These are phyloP conservation scores for Inga leiocalycina DNA, from an alignment of 306 rosid species.

Conservation along the genomic window DNA sequence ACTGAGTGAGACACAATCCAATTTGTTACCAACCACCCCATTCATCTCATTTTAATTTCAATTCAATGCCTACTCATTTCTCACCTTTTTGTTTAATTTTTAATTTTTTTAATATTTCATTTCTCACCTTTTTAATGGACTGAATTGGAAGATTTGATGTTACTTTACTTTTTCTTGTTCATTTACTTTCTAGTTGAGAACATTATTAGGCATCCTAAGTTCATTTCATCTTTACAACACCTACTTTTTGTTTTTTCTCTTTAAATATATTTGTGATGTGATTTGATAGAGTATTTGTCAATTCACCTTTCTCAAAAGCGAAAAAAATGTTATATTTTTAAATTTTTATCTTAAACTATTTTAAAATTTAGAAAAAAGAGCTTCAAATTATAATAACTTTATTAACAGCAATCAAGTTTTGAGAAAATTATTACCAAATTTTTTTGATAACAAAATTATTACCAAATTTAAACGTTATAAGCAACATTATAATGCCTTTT, in stretches of 20 bases:
- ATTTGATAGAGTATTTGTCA: not conserved
- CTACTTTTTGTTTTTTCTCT: not conserved
- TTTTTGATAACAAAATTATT: not conserved
- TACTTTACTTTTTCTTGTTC: not conserved
- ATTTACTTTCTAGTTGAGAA: slow-evolving; percentile 21
- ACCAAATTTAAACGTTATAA: not conserved
- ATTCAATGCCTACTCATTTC: not conserved
- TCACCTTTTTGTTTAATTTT: not conserved
- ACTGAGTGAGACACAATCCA: not conserved
- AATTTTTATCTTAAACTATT: not conserved
- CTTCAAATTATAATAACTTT: not conserved
- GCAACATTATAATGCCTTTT: not conserved
- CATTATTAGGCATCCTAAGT: slow-evolving; percentile 32
- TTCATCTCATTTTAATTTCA: not conserved
- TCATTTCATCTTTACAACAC: slow-evolving; percentile 1
- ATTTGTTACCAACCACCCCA: not conserved
- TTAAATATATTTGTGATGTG: not conserved
- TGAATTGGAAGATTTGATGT: slow-evolving; percentile 6
- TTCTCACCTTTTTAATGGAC: slow-evolving; percentile 14
- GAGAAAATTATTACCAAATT: not conserved
- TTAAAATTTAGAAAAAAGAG: not conserved
- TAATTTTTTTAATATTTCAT: not conserved
- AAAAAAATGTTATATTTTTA: not conserved
- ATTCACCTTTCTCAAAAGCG: not conserved
- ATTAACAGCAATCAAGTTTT: not conserved